These are phyloP conservation scores for Hebeloma cylindrosporum DNA, from an alignment of 768 basidiomycete genomes.

Conservation along the genomic window DNA sequence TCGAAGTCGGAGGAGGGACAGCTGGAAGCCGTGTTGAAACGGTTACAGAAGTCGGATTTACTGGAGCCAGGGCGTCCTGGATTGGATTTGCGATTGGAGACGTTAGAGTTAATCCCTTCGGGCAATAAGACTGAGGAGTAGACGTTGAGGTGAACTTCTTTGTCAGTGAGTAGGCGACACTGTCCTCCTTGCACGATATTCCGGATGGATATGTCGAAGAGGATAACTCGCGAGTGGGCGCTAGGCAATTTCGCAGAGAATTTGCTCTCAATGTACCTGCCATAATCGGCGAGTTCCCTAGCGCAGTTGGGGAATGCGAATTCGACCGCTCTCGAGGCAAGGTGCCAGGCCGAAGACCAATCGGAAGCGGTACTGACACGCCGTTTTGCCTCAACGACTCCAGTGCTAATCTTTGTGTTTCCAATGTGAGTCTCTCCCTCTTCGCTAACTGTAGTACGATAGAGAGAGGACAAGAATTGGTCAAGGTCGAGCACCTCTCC, in stretches of 20 bases:
- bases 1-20: conserved; percentile 10
- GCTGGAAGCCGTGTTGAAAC: conserved; percentile 19
- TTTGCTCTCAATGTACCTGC: conserved; percentile 22
- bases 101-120: conserved; percentile 1
- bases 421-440: conserved; percentile 18
- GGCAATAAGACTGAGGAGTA: conserved; percentile 15
- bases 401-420: conserved; percentile 15
- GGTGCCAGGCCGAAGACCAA: conserved; percentile 26
- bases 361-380: conserved; percentile 20
- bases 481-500: conserved; percentile 3
- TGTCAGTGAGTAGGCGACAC: conserved; percentile 14
- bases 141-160: conserved; percentile 2
- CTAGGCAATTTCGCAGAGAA: conserved; percentile 19
- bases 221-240: conserved; percentile 10
- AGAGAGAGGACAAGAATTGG: conserved; percentile 6
- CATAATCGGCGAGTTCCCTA: conserved; percentile 22
- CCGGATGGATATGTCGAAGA: conserved; percentile 15
- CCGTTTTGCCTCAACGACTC: conserved; percentile 10
- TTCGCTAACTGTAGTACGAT: conserved; percentile 14
- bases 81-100: background rate
- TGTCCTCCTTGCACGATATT: conserved; percentile 18
- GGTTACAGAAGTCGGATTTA: conserved; percentile 16
- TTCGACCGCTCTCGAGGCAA: conserved; percentile 10
- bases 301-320: conserved; percentile 27
- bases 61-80: too few species aligned